Conservation (phyloP, 2,329 filamentous ascomycete genomes). For the Neonectria coccinea region DNA sequence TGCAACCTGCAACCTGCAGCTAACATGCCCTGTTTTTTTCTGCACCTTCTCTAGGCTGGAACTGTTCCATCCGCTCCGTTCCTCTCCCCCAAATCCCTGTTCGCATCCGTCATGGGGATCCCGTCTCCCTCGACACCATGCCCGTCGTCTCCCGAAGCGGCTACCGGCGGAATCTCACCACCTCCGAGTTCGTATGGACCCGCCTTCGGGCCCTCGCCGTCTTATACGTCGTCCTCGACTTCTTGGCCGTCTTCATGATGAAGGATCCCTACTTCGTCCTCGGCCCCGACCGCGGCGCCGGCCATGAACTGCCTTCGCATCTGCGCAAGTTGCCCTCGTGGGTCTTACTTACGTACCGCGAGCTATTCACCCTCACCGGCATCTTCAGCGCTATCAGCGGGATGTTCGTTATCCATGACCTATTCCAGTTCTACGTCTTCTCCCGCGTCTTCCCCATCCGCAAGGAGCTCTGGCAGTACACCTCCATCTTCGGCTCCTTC, state of each 20-base stretch:
- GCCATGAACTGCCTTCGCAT: constrained; percentile 55
- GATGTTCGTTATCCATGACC: constrained; percentile 69
- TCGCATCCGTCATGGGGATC: constrained; percentile 48
- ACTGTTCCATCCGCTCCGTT: constrained; percentile 63
- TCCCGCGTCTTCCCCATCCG: constrained; percentile 64
- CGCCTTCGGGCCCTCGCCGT: constrained; percentile 61
- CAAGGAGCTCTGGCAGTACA: constrained; percentile 64
- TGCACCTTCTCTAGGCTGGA: constrained; percentile 62
- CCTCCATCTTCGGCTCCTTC: constrained; percentile 67
- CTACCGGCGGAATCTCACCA: constrained; percentile 57
- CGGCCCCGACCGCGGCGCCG: constrained; percentile 54
- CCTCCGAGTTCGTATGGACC: constrained; percentile 57
- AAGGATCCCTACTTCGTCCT: constrained; percentile 82
- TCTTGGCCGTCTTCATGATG: constrained; percentile 75
- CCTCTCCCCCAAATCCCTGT: constrained; percentile 59
- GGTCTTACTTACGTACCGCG: constrained; percentile 66
- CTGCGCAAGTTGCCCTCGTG: constrained; percentile 56
- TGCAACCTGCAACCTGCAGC: constrained; percentile 2
- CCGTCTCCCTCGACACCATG: constrained; percentile 56
- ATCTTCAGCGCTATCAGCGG: constrained; percentile 71
- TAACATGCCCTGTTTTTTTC: constrained; percentile 1
- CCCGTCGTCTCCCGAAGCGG: constrained; percentile 59
- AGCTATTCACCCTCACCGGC: constrained; percentile 65
- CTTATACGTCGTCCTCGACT: constrained; percentile 76
- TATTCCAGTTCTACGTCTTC: constrained; percentile 65